These are phyloP conservation scores for Artemisia annua DNA, from an alignment of 129 eudicot genomes.

Conservation along the genomic window DNA sequence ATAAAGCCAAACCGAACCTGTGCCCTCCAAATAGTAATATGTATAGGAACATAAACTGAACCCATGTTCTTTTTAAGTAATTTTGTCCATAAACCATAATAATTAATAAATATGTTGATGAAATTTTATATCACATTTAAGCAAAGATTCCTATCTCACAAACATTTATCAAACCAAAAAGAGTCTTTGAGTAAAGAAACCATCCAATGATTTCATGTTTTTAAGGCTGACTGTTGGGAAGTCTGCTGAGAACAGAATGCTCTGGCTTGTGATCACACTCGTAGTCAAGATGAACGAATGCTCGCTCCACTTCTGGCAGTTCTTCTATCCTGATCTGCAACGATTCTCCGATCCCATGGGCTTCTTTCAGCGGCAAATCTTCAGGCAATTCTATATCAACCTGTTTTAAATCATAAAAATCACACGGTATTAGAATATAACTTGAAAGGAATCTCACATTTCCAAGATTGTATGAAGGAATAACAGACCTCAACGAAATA, in stretches of 20 bases:
- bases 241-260: constrained; percentile 58
- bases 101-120: constrained; percentile 1
- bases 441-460: neutral
- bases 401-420: constrained; percentile 22
- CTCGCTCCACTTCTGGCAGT: constrained; percentile 76
- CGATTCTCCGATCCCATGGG: constrained; percentile 73
- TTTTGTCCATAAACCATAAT: constrained; percentile 2
- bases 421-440: neutral
- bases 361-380: constrained; percentile 64
- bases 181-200: constrained; percentile 8
- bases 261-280: constrained; percentile 87
- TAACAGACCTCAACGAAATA: constrained; percentile 67
- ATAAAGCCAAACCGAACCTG: neutral
- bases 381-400: constrained; percentile 79
- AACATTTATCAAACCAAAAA: constrained; percentile 2
- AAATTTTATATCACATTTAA: constrained; percentile 12
- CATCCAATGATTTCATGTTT: neutral
- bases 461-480: neutral
- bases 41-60: neutral
- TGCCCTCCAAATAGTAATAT: neutral
- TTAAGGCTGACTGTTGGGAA: constrained; percentile 61
- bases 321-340: constrained; percentile 70
- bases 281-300: constrained; percentile 76
- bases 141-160: constrained; percentile 8
- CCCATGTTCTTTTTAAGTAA: constrained; percentile 2